Conservation (phyloP, 2,329 filamentous ascomycete species). For the Neopestalotiopsis sp. region DNA sequence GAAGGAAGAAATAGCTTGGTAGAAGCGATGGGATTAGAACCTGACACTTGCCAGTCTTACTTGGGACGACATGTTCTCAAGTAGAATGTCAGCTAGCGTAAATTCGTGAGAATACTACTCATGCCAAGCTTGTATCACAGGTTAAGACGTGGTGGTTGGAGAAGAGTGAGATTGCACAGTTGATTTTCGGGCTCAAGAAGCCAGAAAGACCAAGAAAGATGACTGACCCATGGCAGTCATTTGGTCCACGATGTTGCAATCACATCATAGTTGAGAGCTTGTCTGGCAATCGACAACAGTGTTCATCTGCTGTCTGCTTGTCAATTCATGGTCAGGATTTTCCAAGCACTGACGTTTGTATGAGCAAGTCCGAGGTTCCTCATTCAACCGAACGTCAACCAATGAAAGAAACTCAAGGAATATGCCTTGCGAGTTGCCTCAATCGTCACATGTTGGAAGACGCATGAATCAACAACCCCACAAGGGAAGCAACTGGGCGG, state of each 20-base stretch:
- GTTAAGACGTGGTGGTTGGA: not conserved
- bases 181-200: too few species aligned
- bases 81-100: not conserved
- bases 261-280: too few species aligned
- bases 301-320: too few species aligned
- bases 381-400: not conserved
- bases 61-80: not conserved
- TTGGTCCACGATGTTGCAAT: too few species aligned
- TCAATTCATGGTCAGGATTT: not conserved
- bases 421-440: not conserved
- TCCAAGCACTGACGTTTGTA: not conserved
- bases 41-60: not conserved
- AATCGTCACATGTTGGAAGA: not conserved
- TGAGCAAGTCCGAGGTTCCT: not conserved
- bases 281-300: too few species aligned
- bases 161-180: too few species aligned
- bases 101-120: not conserved
- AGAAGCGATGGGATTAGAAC: not conserved
- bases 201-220: too few species aligned
- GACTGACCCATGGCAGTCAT: too few species aligned
- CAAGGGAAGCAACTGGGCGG: not conserved
- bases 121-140: not conserved
- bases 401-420: not conserved
- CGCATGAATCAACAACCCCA: not conserved
- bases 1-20: not conserved